phyloP scores from a whole-genome alignment of 2,329 filamentous ascomycete genomes.

The Rutstroemia sp. region DNA sequence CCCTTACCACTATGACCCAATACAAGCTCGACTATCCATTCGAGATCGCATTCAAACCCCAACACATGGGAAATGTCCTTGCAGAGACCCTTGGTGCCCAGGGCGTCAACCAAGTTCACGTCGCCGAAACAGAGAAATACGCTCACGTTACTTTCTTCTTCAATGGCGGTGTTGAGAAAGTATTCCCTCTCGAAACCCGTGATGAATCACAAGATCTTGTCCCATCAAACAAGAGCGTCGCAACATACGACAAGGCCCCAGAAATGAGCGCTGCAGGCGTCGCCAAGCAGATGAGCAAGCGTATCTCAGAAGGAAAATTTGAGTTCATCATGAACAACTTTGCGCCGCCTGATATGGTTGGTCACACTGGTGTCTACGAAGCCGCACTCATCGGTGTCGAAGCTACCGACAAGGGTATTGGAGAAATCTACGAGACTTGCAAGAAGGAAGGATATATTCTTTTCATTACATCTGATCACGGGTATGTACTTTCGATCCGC shows the following conservation, averaged over 20 bases:
- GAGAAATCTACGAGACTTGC: conserved; percentile 85
- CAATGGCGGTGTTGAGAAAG: conserved; percentile 97
- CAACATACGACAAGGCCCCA: conserved; percentile 90
- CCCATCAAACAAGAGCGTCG: conserved; percentile 78
- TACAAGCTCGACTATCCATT: conserved; percentile 97
- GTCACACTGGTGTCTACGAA: conserved; percentile 95
- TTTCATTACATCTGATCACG: conserved; percentile 94
- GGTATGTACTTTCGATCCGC: conserved; percentile 40
- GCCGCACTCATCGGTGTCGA: conserved; percentile 79
- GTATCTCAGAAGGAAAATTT: conserved; percentile 76
- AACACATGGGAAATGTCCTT: conserved; percentile 96
- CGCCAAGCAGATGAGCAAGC: conserved; percentile 81
- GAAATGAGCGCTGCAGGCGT: conserved; percentile 94
- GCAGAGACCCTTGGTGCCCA: conserved; percentile 94
- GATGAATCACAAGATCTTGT: conserved; percentile 76
- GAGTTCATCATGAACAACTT: conserved; percentile 99
- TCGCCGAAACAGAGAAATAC: conserved; percentile 99
- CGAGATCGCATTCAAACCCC: conserved; percentile 84
- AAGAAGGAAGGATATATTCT: conserved; percentile 89
- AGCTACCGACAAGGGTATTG: conserved; percentile 90
- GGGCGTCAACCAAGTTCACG: conserved; percentile 83
- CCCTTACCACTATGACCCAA: conserved; percentile 92
- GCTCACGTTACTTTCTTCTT: conserved; percentile 99
- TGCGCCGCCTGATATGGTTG: conserved; percentile 97
- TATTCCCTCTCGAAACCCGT: conserved; percentile 83